Conservation (phyloP, 768 basidiomycete species). For the Leucocoprinus birnbaumii region DNA sequence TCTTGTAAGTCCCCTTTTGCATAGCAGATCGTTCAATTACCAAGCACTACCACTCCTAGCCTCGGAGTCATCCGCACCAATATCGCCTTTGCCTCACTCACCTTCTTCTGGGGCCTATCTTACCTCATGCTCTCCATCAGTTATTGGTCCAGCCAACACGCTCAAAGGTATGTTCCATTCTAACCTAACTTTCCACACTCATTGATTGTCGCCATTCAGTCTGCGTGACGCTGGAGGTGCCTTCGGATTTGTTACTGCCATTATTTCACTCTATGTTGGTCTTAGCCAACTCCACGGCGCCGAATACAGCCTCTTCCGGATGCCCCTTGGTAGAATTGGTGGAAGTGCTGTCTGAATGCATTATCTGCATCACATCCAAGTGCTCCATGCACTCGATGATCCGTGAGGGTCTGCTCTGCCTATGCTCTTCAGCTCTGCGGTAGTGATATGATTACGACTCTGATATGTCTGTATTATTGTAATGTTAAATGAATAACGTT, state of each 20-base stretch:
- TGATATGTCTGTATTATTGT: too few relatives aligned
- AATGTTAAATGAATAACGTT: not conserved
- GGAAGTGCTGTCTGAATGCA: not conserved
- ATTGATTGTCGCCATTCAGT: not conserved
- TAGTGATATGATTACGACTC: too few relatives aligned
- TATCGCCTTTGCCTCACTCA: conserved; percentile 44
- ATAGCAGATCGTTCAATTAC: not conserved
- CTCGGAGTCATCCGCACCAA: conserved; percentile 50
- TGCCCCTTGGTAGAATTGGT: conserved; percentile 11
- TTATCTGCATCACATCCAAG: too few relatives aligned
- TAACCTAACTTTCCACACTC: not conserved
- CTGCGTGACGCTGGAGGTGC: conserved; percentile 12
- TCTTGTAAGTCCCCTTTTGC: conserved; percentile 37
- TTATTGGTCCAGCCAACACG: conserved; percentile 22
- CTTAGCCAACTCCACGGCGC: conserved; percentile 9
- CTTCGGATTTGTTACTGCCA: conserved; percentile 11
- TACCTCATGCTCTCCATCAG: conserved; percentile 45
- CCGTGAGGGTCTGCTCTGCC: too few relatives aligned
- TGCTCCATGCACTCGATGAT: too few relatives aligned
- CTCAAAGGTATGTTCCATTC: not conserved
- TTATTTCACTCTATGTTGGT: conserved; percentile 13
- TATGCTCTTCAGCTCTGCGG: too few relatives aligned
- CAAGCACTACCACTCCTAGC: conserved; percentile 20
- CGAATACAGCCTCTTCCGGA: conserved; percentile 9
- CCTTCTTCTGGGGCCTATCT: conserved; percentile 52